phyloP scores from a whole-genome alignment of 2,329 filamentous ascomycete genomes.

The Acrodontium crateriforme region DNA sequence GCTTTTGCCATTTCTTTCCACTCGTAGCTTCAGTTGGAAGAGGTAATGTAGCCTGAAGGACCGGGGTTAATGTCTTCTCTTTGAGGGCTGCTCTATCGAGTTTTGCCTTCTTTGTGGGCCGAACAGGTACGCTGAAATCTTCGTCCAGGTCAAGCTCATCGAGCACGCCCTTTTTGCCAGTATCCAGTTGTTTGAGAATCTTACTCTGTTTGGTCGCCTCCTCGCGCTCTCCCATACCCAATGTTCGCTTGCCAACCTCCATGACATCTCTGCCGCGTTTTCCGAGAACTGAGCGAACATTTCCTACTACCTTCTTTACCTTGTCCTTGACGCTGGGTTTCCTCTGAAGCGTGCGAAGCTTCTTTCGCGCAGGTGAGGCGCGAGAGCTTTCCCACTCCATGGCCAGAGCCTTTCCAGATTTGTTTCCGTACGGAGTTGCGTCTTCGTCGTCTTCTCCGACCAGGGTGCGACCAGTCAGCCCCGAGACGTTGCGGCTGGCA shows the following conservation, averaged over 20 bases:
- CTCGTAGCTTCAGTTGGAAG: conserved; percentile 14
- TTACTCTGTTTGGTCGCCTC: conserved; percentile 12
- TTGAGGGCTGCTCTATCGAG: conserved; percentile 7
- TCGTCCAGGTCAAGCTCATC: conserved; percentile 21
- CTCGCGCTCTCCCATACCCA: conserved; percentile 13
- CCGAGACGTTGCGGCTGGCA: conserved; percentile 32
- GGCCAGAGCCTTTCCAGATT: conserved; percentile 36
- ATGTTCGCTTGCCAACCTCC: conserved; percentile 24
- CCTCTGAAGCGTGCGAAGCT: conserved; percentile 8
- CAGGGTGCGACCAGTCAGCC: conserved; percentile 22
- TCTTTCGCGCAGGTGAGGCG: conserved; percentile 5
- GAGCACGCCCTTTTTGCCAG: conserved; percentile 16
- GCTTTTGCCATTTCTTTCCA: conserved; percentile 61
- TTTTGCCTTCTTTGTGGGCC: conserved; percentile 13
- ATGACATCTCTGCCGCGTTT: conserved; percentile 24
- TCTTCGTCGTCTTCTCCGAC: conserved; percentile 12
- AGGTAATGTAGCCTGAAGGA: conserved; percentile 10
- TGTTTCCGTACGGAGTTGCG: conserved; percentile 13
- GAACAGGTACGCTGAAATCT: conserved; percentile 10
- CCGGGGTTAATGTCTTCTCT: conserved; percentile 12
- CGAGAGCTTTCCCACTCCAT: conserved; percentile 21
- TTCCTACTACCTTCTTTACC: conserved; percentile 17
- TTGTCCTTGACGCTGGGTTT: conserved; percentile 18
- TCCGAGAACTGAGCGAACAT: conserved; percentile 19
- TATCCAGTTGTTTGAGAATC: conserved; percentile 20